These are phyloP conservation scores for Camillea tinctor DNA, from an alignment of 2,329 filamentous ascomycete genomes.

Conservation along the genomic window DNA sequence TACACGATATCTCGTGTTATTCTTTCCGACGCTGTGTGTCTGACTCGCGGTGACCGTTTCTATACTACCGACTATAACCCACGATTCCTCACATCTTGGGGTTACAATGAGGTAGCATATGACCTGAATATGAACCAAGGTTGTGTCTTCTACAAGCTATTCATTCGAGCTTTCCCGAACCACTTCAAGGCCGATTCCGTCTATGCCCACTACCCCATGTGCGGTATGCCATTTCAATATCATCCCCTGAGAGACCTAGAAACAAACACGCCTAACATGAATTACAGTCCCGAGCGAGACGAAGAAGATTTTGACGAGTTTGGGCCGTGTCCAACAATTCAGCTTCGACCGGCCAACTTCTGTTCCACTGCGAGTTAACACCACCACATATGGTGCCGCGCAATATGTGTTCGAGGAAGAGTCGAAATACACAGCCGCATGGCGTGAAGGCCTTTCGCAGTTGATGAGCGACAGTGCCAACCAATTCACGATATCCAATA, in stretches of 20 bases:
- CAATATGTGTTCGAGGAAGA: conserved; percentile 61
- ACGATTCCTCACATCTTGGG: conserved; percentile 78
- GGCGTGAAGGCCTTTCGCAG: conserved; percentile 61
- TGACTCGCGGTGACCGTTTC: conserved; percentile 75
- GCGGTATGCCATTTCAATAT: conserved; percentile 22
- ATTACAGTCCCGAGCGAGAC: conserved; percentile 67
- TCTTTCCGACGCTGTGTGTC: conserved; percentile 73
- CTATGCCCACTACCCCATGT: conserved; percentile 77
- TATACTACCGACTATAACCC: conserved; percentile 78
- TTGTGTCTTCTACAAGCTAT: conserved; percentile 81
- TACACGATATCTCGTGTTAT: conserved; percentile 77
- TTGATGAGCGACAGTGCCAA: conserved; percentile 56
- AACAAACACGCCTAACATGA: conserved; percentile 2
- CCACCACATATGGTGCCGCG: conserved; percentile 61
- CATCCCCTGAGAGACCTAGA: background rate
- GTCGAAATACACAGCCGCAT: conserved; percentile 62
- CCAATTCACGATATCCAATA: conserved; percentile 57
- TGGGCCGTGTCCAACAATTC: conserved; percentile 68
- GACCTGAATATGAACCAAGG: conserved; percentile 76
- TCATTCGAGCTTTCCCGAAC: conserved; percentile 75
- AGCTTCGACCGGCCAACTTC: conserved; percentile 62
- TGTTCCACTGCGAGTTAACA: conserved; percentile 49
- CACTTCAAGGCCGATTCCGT: conserved; percentile 77
- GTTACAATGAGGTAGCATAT: conserved; percentile 71
- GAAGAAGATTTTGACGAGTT: conserved; percentile 63